phyloP scores from a whole-genome alignment of 257 asterid species.

The Ophiorrhiza pumila region DNA sequence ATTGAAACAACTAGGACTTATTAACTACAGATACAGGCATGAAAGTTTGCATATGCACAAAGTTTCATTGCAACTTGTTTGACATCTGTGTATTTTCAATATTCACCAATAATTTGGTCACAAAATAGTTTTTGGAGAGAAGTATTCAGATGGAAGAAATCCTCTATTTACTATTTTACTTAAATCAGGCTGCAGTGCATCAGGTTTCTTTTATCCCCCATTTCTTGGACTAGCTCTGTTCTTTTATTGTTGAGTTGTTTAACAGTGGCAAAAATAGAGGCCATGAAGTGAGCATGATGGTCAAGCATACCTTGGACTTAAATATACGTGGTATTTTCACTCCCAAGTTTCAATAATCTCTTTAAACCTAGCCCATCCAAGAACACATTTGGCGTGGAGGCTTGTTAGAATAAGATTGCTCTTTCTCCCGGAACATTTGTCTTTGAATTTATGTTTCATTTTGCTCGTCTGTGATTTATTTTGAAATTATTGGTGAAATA shows the following conservation, averaged over 20 bases:
- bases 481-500: background rate
- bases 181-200: background rate
- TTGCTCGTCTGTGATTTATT: background rate
- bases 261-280: background rate
- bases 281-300: background rate
- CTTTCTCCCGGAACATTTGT: background rate
- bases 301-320: background rate
- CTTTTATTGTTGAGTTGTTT: background rate
- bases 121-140: background rate
- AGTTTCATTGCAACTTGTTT: background rate
- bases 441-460: background rate
- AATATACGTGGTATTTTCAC: background rate
- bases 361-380: background rate
- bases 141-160: background rate
- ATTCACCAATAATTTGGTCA: background rate
- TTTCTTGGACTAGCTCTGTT: background rate
- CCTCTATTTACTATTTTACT: background rate
- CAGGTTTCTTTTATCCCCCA: background rate
- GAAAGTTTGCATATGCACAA: constrained; percentile 21
- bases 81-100: background rate
- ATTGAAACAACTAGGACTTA: constrained; percentile 40
- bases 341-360: background rate
- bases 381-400: background rate
- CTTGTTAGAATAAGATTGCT: background rate
- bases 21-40: constrained; percentile 36